A percentile compares a stretch with the other conserved stretches of the same genome.
phyloP scores from a whole-genome alignment of 331 rosid genomes.

The Malus hybrid region DNA sequence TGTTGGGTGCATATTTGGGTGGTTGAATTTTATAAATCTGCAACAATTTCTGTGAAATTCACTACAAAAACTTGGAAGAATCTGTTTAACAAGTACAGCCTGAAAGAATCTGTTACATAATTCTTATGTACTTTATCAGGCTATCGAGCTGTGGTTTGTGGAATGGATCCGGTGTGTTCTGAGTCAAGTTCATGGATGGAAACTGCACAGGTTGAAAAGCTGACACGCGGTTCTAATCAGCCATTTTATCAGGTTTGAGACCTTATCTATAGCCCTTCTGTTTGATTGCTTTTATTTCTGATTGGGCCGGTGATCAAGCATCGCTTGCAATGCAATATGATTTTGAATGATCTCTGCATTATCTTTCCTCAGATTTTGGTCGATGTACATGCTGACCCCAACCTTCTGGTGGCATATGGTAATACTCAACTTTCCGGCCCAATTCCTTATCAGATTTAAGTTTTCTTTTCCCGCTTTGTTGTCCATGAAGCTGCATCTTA shows the following conservation, averaged over 20 bases:
- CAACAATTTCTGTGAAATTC: slow-evolving; percentile 5
- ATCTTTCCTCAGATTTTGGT: slow-evolving; percentile 60
- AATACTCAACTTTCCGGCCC: slow-evolving; percentile 16
- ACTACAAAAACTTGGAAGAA: background rate
- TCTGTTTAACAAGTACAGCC: background rate
- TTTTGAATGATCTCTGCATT: slow-evolving; percentile 1
- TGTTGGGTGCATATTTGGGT: slow-evolving; percentile 1
- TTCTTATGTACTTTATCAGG: slow-evolving; percentile 33
- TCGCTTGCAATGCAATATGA: background rate
- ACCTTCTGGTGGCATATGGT: slow-evolving; percentile 88
- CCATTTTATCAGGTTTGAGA: slow-evolving; percentile 82
- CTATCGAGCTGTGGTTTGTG: slow-evolving; percentile 78
- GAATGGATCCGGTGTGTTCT: slow-evolving; percentile 90
- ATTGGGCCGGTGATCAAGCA: background rate
- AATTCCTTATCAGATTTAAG: background rate
- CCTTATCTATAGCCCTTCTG: background rate
- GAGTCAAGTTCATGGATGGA: slow-evolving; percentile 96
- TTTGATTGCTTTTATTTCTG: background rate
- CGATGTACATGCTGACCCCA: slow-evolving; percentile 72
- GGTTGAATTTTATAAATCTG: slow-evolving; percentile 14
- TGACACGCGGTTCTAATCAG: slow-evolving; percentile 65
- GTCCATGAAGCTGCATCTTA: background rate
- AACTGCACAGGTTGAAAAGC: slow-evolving; percentile 68
- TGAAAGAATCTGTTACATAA: background rate
- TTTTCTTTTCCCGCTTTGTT: background rate